Conservation (phyloP, 2,329 filamentous ascomycete species). For the Colletotrichum abscissum region DNA sequence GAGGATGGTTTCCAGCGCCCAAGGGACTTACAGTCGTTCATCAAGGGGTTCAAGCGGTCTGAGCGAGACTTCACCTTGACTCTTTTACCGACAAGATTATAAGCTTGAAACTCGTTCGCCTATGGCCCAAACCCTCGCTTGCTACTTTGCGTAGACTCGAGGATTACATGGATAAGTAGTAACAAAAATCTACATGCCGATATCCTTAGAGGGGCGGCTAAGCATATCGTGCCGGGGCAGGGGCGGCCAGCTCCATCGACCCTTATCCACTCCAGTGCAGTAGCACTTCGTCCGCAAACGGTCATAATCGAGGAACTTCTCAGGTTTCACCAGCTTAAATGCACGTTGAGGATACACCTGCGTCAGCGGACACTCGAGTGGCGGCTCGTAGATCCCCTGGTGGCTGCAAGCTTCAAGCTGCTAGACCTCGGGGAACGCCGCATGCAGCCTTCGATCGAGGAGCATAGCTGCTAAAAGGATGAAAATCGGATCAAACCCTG, state of each 20-base stretch:
- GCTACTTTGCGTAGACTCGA: background rate
- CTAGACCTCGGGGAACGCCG: background rate
- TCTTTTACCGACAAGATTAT: background rate
- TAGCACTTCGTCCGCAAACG: conserved; percentile 10
- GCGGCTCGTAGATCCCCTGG: background rate
- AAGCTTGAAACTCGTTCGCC: background rate
- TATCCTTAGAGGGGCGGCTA: background rate
- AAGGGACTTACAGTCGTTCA: background rate
- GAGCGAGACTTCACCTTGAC: background rate
- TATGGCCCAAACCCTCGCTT: background rate
- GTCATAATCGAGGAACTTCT: background rate
- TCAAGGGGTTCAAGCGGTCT: background rate
- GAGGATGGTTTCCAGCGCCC: background rate
- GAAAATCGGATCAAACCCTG: background rate
- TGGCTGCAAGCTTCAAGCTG: background rate
- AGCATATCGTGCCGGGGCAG: background rate
- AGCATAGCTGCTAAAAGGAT: background rate
- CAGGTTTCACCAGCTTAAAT: background rate
- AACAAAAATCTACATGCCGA: background rate
- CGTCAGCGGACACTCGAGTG: conserved; percentile 8
- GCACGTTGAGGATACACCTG: background rate
- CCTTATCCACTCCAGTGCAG: background rate
- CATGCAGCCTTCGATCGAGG: background rate
- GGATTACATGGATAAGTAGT: background rate
- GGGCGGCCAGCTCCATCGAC: background rate